Base-by-base conservation (phyloP, 2,329 filamentous ascomycete genomes). In the Cryphonectria nitschkei region DNA sequence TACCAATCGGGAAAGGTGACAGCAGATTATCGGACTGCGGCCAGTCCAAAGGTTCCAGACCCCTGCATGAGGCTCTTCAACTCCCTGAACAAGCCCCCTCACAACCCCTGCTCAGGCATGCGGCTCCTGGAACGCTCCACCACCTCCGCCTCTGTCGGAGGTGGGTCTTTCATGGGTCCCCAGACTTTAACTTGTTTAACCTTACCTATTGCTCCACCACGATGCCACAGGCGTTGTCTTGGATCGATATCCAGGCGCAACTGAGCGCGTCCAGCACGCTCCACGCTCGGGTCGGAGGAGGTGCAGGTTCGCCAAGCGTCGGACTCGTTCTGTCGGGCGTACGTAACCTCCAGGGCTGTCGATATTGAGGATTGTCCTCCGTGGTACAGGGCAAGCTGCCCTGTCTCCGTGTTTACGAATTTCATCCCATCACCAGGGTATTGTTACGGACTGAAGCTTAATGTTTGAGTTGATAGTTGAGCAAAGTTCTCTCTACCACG, bases 171-270 rank as follows among this genome's bases (percentile, higher is more conserved):
- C 64, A 52, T 67, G 52, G 63, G 58, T n/a, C 58, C 65, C 70
- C 65, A 9, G 61, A 65, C 58, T 39, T 61, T 56, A 56, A 64
- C 54, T 29, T 67, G 62, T 61, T 67, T 65, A 70, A 67, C 62
- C 66, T 66, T 65, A 68, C 62, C 58, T 32, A 9, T 50, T 34
- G 70, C 72, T 70, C 74, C 74, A 75, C 74, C 70, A 63, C 16
- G 62, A 68, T 75, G 74, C 69, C 70, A 73, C 74, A 75, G 71
- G 54, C 52, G 58, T 62, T 68, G 74, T 75, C 74, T 75, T 75
- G 73, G 64, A 68, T 68, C 65, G 43, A 72, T 71, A 62, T 65
- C 65, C 37, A 56, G 54, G 37, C 68, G 65, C 65, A 65, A 68
- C 67, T 73, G 71, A 62, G 69, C 60, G 41, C 16, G 69, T 71